phyloP scores from a whole-genome alignment of 768 basidiomycete genomes.

The Podaxis sp. region DNA sequence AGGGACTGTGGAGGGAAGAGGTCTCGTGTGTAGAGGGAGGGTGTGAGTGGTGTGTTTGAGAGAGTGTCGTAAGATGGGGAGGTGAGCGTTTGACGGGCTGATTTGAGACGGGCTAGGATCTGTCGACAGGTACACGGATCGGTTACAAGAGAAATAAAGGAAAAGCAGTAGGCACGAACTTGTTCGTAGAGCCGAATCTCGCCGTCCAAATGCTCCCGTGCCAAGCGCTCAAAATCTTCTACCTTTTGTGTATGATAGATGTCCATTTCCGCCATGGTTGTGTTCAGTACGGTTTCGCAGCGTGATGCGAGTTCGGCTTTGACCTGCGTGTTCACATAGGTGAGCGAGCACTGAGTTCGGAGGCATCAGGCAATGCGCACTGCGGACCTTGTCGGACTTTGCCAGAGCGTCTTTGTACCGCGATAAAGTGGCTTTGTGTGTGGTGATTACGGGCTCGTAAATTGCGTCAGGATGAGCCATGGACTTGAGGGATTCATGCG shows the following conservation, averaged over 20 bases:
- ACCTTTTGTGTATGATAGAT: constrained; percentile 70
- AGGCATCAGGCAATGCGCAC: neutral
- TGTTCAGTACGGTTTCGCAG: constrained; percentile 85
- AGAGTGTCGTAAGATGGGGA: constrained; percentile 43
- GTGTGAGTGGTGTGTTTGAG: constrained; percentile 43
- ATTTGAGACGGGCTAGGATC: constrained; percentile 54
- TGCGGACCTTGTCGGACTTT: constrained; percentile 10
- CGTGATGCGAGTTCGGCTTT: constrained; percentile 66
- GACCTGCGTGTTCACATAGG: constrained; percentile 28
- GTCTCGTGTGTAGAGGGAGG: constrained; percentile 76
- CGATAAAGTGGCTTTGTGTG: constrained; percentile 63
- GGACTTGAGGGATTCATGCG: constrained; percentile 71
- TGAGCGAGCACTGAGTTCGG: neutral
- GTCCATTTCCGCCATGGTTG: constrained; percentile 86
- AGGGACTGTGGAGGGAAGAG: constrained; percentile 22
- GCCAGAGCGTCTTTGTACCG: constrained; percentile 55
- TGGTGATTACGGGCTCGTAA: constrained; percentile 75
- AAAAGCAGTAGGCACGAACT: constrained; percentile 25
- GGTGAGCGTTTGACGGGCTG: constrained; percentile 53
- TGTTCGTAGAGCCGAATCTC: constrained; percentile 77
- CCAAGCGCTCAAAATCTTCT: constrained; percentile 59
- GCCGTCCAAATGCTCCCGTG: constrained; percentile 69
- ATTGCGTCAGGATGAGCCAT: constrained; percentile 71
- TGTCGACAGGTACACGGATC: constrained; percentile 17
- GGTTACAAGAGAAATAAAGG: neutral